Evolutionary conservation across 177 flowering plant species (phyloP), one percentile per base, ranked within the genome.

Genomic region (Vitis hybrid): DNA sequence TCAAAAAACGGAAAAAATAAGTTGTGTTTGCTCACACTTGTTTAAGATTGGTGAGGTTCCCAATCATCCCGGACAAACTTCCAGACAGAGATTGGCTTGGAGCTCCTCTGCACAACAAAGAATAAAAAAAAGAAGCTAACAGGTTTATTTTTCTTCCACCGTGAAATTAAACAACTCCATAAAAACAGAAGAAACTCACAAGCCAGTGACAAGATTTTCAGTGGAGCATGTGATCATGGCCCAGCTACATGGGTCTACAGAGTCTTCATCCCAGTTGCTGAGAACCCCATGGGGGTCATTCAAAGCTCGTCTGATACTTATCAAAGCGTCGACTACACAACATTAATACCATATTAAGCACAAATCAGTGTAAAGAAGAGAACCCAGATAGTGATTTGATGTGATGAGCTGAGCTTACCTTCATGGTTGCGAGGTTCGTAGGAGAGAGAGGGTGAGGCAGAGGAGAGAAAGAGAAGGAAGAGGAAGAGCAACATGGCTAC

Each of bases 241-340:
- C 97, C 97, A 94, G 76, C 97, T 90, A 78, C 98, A 94, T 51
- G 98, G 98, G 73, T 94, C 98, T 7, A 88, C 98, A 44, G 98
- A 91, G 72, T 77, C 82, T 73, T 87, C 97, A 81, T 94, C 98
- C 98, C 98, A 94, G 82, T 88, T 91, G 84, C 67, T 86, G 31
- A 94, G 65, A 70, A 85, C 90, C 5, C 97, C 97, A 70, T 87
- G 88, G 14, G 97, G 97, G 71, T 94, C 98, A 63, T 73, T 70
- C 76, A 94, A 72, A n/a, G 75, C 81, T 38, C 53, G 69, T 69
- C 74, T 89, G 62, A 94, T 77, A 62, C 75, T 72, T 10, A 85
- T 89, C 88, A 94, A 79, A 55, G 98, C 97, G 54, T 82, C 88
- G 71, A 94, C 97, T 92, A 56, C 52, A 75, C 31, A 70, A 57